Evolutionary conservation across 192 early-diverging fungal genomes (phyloP).

Genomic region (Podila epigama): DNA sequence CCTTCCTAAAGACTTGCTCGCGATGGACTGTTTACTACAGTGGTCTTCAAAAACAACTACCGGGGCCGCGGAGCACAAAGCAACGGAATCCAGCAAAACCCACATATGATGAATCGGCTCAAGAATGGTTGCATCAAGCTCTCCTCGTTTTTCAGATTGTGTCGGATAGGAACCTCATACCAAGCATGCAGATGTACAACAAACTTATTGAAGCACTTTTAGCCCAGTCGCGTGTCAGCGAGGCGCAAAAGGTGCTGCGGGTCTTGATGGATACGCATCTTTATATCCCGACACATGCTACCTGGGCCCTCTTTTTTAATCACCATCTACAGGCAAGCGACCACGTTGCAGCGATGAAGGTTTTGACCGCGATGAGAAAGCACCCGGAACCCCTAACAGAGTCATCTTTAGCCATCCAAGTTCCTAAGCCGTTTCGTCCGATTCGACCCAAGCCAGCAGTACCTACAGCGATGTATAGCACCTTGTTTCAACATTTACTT

Average conservation of each 20-base stretch:
- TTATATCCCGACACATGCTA: conserved; percentile 27
- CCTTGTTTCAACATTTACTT: conserved; percentile 30
- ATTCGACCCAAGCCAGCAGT: conserved; percentile 1
- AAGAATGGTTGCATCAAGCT: background rate
- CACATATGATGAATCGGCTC: background rate
- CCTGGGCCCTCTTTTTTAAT: conserved; percentile 36
- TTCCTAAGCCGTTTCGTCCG: background rate
- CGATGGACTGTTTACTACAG: background rate
- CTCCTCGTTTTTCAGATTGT: background rate
- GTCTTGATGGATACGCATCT: conserved; percentile 22
- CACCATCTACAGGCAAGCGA: conserved; percentile 17
- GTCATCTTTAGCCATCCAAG: background rate
- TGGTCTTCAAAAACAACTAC: background rate
- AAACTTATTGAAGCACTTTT: conserved; percentile 26
- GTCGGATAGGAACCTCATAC: background rate
- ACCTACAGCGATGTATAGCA: conserved; percentile 14
- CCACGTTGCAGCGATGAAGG: conserved; percentile 6
- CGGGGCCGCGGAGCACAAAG: background rate
- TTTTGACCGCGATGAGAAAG: conserved; percentile 26
- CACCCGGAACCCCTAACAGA: background rate
- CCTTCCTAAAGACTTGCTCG: conserved; percentile 26
- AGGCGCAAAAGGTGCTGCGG: conserved; percentile 13
- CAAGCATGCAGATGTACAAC: background rate
- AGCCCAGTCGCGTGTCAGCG: conserved; percentile 3
- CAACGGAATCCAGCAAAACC: background rate